Conservation (phyloP, 2,329 filamentous ascomycete genomes). For the Diaporthe nobilis region DNA sequence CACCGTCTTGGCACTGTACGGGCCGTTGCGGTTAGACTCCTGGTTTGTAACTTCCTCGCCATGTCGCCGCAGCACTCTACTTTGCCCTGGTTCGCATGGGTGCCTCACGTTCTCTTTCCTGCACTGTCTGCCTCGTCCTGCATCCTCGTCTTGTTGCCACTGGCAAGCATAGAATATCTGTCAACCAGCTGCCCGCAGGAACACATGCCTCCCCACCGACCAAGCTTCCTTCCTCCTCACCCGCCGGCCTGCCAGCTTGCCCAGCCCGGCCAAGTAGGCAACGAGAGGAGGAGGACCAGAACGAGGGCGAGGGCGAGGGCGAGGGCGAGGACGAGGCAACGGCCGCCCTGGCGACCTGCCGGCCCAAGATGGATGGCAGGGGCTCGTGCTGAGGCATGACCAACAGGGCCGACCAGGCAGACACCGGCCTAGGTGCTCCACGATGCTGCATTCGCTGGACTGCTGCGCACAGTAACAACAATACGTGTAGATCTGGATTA, state of each 20-base stretch:
- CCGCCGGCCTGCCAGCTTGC: slow-evolving; percentile 4
- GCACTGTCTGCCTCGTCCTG: slow-evolving; percentile 33
- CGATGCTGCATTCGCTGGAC: slow-evolving; percentile 19
- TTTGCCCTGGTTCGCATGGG: slow-evolving; percentile 11
- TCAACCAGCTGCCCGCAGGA: not conserved
- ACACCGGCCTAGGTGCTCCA: slow-evolving; percentile 19
- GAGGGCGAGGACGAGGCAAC: slow-evolving; percentile 21
- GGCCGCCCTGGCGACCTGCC: slow-evolving; percentile 23
- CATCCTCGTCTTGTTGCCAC: not conserved
- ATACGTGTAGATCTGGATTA: not conserved
- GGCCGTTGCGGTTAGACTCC: slow-evolving; percentile 32
- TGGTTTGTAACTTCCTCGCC: not conserved
- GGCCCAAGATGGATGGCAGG: slow-evolving; percentile 22
- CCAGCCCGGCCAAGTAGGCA: not conserved
- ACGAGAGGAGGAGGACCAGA: not conserved
- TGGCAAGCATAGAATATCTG: not conserved
- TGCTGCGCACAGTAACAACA: slow-evolving; percentile 10
- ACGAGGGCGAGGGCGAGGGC: not conserved
- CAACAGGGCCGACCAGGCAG: slow-evolving; percentile 20
- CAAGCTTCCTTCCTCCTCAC: slow-evolving; percentile 5
- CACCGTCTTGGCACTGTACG: slow-evolving; percentile 34
- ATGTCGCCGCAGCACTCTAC: not conserved
- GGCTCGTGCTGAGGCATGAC: slow-evolving; percentile 4
- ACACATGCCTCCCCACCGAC: not conserved
- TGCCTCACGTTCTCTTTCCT: not conserved